phyloP scores from a whole-genome alignment of 164 flowering plant genomes.

The Piper betle region DNA sequence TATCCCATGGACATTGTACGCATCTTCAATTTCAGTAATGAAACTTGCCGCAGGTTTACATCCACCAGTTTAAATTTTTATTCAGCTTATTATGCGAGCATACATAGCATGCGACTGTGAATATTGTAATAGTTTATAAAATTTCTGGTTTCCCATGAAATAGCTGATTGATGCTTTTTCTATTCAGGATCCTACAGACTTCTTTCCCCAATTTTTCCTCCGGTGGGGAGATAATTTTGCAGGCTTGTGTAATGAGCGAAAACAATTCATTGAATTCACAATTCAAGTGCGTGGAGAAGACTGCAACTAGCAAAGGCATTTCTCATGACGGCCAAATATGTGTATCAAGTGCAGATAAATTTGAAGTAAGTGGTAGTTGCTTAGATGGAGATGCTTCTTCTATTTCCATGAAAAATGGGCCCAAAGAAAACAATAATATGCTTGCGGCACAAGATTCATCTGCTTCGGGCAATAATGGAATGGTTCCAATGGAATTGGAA shows the following conservation, averaged over 20 bases:
- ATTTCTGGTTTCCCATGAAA: neutral
- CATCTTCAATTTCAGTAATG: constrained; percentile 60
- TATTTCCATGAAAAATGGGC: no score
- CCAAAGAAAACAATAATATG: no score
- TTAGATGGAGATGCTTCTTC: neutral
- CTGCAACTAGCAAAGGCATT: neutral
- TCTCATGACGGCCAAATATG: constrained; percentile 3
- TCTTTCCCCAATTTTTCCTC: constrained; percentile 34
- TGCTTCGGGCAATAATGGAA: constrained; percentile 2
- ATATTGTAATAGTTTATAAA: neutral
- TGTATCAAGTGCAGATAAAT: constrained; percentile 1
- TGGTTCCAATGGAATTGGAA: constrained; percentile 2
- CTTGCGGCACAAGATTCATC: no score
- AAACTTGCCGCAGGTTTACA: constrained; percentile 58
- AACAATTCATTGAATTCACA: constrained; percentile 8
- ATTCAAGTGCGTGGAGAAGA: neutral
- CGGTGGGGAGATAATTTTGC: constrained; percentile 13
- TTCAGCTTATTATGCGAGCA: neutral
- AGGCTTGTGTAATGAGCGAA: constrained; percentile 9
- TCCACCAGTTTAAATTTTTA: neutral
- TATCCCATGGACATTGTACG: constrained; percentile 59
- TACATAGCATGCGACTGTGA: neutral
- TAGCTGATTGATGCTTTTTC: constrained; percentile 1
- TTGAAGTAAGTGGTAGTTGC: neutral
- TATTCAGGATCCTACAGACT: constrained; percentile 50